Base-by-base conservation (phyloP, 2,329 filamentous ascomycete species). In the Ascochyta pisi region DNA sequence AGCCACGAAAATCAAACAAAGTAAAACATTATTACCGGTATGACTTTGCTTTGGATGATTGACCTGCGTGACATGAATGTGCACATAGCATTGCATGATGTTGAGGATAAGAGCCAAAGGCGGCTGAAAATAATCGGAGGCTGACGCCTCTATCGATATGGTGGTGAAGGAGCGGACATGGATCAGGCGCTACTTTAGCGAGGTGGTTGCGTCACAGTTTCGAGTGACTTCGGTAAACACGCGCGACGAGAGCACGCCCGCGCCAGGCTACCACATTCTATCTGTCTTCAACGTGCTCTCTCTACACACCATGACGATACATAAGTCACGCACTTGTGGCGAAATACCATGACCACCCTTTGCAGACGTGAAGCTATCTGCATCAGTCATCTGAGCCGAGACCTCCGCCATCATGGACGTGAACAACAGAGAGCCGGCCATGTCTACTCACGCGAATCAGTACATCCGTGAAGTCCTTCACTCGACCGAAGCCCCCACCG, bases 381-480 rank as follows among this genome's bases (percentile, higher is more conserved):
- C 42, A 15, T 13, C 33, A 39, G 37, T 39, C 37, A 4, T 39
- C 16, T 26, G 12, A 19, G 37, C 33, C 51, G 27, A n/a, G 45
- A 49, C 48, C 19, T 49, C 53, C 46, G 37, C 52, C 50, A 67
- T 65, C 54, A 71, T 68, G 63, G 54, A 62, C 54, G 70, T 68
- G 63, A 55, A 62, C 34, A 54, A 44, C 51, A 58, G 54, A 35
- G 62, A 66, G 52, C 57, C 65, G 49, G 61, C 56, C 50, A 64
- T 68, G 61, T 66, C 70, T 31, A 66, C 66, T 8, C 69, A 69
- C 35, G 68, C 77, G 33, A 79, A 78, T 59, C 74, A 76, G 57
- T 81, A 80, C 65, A 77, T 79, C 43, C 74, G 79, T 45, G 74
- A 80, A 60, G 71, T 80, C 23, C 68, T 80, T 24, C 78, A 80